phyloP scores from a whole-genome alignment of 257 asterid species.

The Striga asiatica region DNA sequence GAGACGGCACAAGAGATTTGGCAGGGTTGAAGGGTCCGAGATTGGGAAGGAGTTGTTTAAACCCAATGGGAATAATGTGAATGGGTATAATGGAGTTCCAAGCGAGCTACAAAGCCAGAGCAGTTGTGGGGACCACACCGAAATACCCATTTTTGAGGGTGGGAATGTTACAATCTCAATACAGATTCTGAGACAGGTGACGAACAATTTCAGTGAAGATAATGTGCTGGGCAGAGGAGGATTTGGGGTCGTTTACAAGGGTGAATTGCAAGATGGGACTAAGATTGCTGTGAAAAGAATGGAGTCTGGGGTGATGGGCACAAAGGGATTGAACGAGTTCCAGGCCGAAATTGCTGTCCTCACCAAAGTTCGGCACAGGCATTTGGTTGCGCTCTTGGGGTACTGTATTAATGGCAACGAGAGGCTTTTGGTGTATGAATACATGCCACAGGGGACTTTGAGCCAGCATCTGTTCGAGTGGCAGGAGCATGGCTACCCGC shows the following conservation, averaged over 20 bases:
- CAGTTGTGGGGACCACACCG: conserved; percentile 65
- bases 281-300: conserved; percentile 90
- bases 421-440: conserved; percentile 90
- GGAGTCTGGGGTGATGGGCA: conserved; percentile 84
- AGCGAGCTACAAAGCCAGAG: conserved; percentile 69
- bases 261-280: conserved; percentile 89
- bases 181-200: conserved; percentile 75
- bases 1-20: conserved; percentile 42
- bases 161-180: conserved; percentile 69
- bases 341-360: conserved; percentile 92
- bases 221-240: conserved; percentile 86
- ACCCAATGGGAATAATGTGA: conserved; percentile 27
- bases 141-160: conserved; percentile 58
- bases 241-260: conserved; percentile 82
- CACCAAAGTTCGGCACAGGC: conserved; percentile 86
- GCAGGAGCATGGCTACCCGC: conserved; percentile 41
- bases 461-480: conserved; percentile 82
- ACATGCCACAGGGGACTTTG: conserved; percentile 90
- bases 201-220: conserved; percentile 55
- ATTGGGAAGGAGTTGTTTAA: conserved; percentile 47
- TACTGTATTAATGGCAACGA: conserved; percentile 73
- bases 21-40: conserved; percentile 46
- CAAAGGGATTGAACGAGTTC: conserved; percentile 86
- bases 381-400: conserved; percentile 92
- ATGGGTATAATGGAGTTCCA: conserved; percentile 31